A percentile compares a stretch with the other conserved stretches of the same genome.
Evolutionary conservation across 345 rosid genomes (phyloP).

Genomic region (Heritiera littoralis): DNA sequence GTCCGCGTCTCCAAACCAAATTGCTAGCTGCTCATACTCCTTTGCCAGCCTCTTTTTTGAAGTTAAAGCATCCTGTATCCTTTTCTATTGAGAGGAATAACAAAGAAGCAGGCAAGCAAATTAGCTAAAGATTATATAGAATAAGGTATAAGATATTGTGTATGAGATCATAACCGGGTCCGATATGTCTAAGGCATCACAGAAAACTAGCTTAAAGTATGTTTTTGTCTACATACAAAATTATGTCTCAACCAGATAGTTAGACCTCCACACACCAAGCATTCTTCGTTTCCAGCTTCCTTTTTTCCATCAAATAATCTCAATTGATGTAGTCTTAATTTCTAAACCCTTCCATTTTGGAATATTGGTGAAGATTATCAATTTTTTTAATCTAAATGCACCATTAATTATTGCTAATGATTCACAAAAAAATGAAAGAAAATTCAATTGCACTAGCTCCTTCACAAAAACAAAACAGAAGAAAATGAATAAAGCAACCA

Average conservation of each 20-base stretch:
- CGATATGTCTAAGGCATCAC: background rate
- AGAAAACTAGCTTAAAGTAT: background rate
- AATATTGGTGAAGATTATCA: background rate
- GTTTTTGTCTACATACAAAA: background rate
- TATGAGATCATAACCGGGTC: background rate
- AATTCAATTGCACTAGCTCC: background rate
- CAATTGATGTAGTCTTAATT: background rate
- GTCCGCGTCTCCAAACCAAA: constrained; percentile 70
- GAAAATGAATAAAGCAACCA: background rate
- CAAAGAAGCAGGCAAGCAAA: background rate
- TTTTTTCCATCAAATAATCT: background rate
- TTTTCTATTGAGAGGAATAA: constrained; percentile 48
- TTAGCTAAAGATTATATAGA: constrained; percentile 11
- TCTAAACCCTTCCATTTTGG: background rate
- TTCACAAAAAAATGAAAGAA: background rate
- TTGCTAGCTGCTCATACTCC: constrained; percentile 78
- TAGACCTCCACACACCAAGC: background rate
- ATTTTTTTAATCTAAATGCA: background rate
- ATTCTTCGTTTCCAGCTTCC: background rate
- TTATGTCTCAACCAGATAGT: background rate
- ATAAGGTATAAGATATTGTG: background rate
- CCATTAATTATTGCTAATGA: background rate
- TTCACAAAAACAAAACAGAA: background rate
- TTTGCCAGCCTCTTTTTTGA: constrained; percentile 54
- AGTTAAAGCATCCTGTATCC: constrained; percentile 61